Base-by-base conservation (phyloP, 2,329 filamentous ascomycete genomes). In the Harringtonia aguacate region DNA sequence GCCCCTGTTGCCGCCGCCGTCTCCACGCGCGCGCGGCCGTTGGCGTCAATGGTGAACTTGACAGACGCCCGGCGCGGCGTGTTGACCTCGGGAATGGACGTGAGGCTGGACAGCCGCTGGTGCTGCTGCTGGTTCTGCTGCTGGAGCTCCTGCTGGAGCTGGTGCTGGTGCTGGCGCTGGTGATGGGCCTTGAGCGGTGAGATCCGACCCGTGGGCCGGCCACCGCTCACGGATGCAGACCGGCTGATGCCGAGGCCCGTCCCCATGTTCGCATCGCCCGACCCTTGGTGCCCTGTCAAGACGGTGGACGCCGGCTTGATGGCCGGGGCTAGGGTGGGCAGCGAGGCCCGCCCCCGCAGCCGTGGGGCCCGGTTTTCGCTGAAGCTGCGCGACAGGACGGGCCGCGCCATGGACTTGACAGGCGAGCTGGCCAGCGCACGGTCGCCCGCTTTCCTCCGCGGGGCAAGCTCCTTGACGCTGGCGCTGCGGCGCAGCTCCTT, bases 31-130 rank as follows among this genome's bases (percentile, higher is more conserved):
- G 75, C 75, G 44, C 75, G 68, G 20, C 78, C 78, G 43, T 71
- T 70, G n/a, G 73, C 66, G 53, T 81, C 77, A 48, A 82, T 79
- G 15, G 69, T 77, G 48, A 82, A 78, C 52, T 73, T 77, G 8
- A 81, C 75, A 35, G 77, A 72, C 1, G 75, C 71, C 34, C 73
- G 66, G 31, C 66, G 62, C 1, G 68, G 60, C 13, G 44, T 48
- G 39, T 41, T 46, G 21, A 44, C 47, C 35, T 81, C 78, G 0
- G 76, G 75, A 27, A 81, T 81, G 1, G 77, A 77, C 1, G 66
- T 69, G 13, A 78, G 59, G 43, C 69, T 70, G 3, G 72, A 66
- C 8, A 76, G 56, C 13, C 72, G 68, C 37, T 67, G 64, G 46
- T 73, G 68, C 33, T 60, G 63, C 43, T 75, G 46, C 22, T 45